Conservation (phyloP, 2,329 filamentous ascomycete genomes). For the Aspergillus felis region DNA sequence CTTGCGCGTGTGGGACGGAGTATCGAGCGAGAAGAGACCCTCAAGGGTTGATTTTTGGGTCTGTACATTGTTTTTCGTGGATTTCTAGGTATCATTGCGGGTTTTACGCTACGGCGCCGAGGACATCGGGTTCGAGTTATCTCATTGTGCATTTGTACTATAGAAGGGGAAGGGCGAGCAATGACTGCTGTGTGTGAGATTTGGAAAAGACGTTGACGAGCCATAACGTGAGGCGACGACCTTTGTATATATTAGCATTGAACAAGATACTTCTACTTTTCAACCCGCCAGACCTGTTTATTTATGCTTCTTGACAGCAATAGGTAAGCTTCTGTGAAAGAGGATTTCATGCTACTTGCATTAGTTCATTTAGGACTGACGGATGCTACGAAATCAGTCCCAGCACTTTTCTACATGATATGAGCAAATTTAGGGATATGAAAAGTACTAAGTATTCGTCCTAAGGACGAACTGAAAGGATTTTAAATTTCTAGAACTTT, state of each 20-base stretch:
- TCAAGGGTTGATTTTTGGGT: conserved; percentile 47
- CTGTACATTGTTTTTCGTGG: background rate
- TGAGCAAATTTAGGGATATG: background rate
- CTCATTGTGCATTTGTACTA: background rate
- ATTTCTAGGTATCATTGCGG: background rate
- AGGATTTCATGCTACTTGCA: background rate
- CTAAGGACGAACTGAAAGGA: conserved; percentile 8
- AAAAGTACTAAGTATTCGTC: conserved; percentile 5
- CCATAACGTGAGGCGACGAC: conserved; percentile 8
- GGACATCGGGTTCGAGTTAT: conserved; percentile 1
- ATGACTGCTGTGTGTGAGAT: background rate
- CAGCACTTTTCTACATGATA: background rate
- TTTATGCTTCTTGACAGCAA: background rate
- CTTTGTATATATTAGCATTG: conserved; percentile 5
- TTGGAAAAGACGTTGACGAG: background rate
- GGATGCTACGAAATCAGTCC: background rate
- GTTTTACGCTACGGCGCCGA: conserved; percentile 2
- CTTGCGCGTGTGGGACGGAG: conserved; percentile 83
- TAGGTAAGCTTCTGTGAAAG: too few relatives aligned
- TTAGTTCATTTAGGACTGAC: background rate
- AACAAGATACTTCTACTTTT: background rate
- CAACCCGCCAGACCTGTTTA: background rate
- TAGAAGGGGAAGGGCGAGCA: background rate
- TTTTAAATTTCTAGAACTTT: conserved; percentile 31
- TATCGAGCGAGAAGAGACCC: conserved; percentile 76